Base-by-base conservation (phyloP, 2,329 filamentous ascomycete species). In the Aspergillus piperis region DNA sequence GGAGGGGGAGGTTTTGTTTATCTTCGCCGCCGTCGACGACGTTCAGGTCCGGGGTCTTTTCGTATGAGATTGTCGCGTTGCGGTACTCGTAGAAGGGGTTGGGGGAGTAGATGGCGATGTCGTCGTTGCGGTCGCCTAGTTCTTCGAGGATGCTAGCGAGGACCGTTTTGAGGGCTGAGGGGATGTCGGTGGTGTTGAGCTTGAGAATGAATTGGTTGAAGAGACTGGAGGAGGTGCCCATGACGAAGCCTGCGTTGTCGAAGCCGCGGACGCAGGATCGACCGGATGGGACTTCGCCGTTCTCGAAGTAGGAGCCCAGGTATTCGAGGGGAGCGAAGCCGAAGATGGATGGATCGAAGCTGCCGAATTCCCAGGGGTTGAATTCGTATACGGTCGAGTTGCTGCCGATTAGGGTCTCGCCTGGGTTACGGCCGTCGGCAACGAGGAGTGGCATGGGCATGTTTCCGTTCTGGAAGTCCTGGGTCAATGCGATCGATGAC, bases 211-310 rank as follows among this genome's bases (percentile, higher is more conserved):
- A 84, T 68, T 87, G 82, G 77, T 96, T 96, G 82, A 96, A 96
- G 2, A 96, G 82, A 0, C 90, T 89, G 1, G 88, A 91, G 21
- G 89, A 92, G 0, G 92, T 96, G 52, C 92, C 92, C 86, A 96
- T 92, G 23, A 96, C 81, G 71, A 86, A 96, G 8, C 91, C 91
- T 21, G 85, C 84, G 68, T 92, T 92, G 75, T 96, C 93, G 64
- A 92, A 92, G 0, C 93, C 93, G 8, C 84, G 81, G 11, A 96
- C 83, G 70, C 93, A 96, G 30, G 77, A 72, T 47, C 84, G 82
- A 57, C 81, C 73, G 11, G 78, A 71, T 0, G 84, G 78, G n/a
- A 95, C 74, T 7, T 72, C 70, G 19, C 91, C 91, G 5, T 78
- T 81, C 39, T 81, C 83, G 73, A 94, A 92, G 66, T 87, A 87